Evolutionary conservation across 2,329 filamentous ascomycete species (phyloP).

Genomic region (Paecilomyces variotii): DNA sequence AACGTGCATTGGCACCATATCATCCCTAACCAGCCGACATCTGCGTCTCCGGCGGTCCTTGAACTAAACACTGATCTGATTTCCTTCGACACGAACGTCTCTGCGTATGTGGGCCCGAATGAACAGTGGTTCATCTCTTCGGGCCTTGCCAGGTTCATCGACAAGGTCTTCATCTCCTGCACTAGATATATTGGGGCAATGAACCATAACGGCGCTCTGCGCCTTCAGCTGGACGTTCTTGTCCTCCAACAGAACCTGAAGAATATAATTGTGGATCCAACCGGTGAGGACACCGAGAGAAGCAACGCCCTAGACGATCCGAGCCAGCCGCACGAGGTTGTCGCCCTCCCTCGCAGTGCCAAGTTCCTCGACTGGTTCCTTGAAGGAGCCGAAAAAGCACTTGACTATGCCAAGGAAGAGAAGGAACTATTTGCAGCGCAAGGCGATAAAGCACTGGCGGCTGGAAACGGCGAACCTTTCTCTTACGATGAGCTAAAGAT

Average conservation of each 20-base stretch:
- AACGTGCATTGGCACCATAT: conserved; percentile 58
- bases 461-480: conserved; percentile 35
- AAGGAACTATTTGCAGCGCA: conserved; percentile 32
- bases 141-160: conserved; percentile 70
- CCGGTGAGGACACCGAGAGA: conserved; percentile 2
- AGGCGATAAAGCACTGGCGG: conserved; percentile 24
- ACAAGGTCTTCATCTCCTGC: conserved; percentile 67
- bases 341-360: conserved; percentile 36
- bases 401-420: conserved; percentile 38
- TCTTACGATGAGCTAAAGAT: conserved; percentile 39
- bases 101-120: conserved; percentile 59
- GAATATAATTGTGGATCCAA: conserved; percentile 57
- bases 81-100: conserved; percentile 76
- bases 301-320: background rate
- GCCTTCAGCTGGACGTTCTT: conserved; percentile 88
- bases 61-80: conserved; percentile 75
- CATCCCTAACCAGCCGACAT: conserved; percentile 32
- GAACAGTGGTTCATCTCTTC: conserved; percentile 70
- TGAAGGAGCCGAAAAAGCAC: conserved; percentile 36
- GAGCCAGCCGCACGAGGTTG: conserved; percentile 21
- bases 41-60: conserved; percentile 60
- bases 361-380: conserved; percentile 43
- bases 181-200: conserved; percentile 66
- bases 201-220: conserved; percentile 73
- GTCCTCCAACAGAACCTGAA: conserved; percentile 96